A percentile compares a stretch with the other conserved stretches of the same genome.
Evolutionary conservation across 2,329 filamentous ascomycete genomes (phyloP).

Genomic region (Monosporascus cannonballus): DNA sequence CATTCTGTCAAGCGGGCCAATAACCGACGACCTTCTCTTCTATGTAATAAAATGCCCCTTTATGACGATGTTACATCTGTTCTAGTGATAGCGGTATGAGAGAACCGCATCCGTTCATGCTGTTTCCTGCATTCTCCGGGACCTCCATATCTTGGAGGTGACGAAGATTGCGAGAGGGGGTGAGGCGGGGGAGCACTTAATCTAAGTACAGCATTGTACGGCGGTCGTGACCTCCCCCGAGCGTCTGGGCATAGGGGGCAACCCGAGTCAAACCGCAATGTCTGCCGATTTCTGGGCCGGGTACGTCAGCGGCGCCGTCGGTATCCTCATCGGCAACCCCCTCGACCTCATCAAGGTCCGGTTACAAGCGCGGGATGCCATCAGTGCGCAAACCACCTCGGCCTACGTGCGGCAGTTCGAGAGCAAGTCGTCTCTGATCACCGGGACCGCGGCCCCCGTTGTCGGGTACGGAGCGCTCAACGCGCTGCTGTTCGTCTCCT

Average conservation of each 20-base stretch:
- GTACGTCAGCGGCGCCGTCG: constrained; percentile 78
- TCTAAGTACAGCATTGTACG: too few relatives aligned
- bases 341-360: constrained; percentile 67
- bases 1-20: too few relatives aligned
- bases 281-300: constrained; percentile 91
- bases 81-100: too few relatives aligned
- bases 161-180: background rate
- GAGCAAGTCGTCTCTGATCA: constrained; percentile 35
- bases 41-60: too few relatives aligned
- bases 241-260: background rate
- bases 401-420: constrained; percentile 27
- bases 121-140: background rate
- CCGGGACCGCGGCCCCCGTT: constrained; percentile 77
- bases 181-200: too few relatives aligned
- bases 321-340: constrained; percentile 85
- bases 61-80: too few relatives aligned
- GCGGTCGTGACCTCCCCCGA: too few relatives aligned
- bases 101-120: background rate
- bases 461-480: constrained; percentile 88
- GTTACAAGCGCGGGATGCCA: constrained; percentile 57
- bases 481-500: constrained; percentile 81
- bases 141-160: constrained; percentile 1
- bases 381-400: constrained; percentile 14
- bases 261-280: constrained; percentile 40
- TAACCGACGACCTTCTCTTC: too few relatives aligned